These are phyloP conservation scores for Tillandsia fasciculata DNA, from an alignment of 176 grass and related monocot species.

Conservation along the genomic window DNA sequence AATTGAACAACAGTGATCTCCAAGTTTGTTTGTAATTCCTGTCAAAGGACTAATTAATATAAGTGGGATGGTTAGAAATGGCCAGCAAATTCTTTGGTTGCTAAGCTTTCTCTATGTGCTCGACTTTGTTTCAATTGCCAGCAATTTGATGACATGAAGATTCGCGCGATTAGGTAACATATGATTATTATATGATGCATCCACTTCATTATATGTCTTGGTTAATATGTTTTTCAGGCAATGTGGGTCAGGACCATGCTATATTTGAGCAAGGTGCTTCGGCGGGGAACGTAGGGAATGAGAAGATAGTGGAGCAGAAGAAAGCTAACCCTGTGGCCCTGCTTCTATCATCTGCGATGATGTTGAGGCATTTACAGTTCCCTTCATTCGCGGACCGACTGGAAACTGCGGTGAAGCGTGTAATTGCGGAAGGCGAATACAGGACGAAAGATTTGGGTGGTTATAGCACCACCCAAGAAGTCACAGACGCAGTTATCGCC, in stretches of 20 bases:
- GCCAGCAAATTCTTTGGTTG: too few relatives aligned
- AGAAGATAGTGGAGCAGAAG: slow-evolving; percentile 62
- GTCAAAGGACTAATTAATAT: too few relatives aligned
- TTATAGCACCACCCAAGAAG: slow-evolving; percentile 69
- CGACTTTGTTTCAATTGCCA: too few relatives aligned
- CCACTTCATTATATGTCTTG: not conserved
- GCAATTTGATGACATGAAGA: too few relatives aligned
- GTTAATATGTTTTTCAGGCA: slow-evolving; percentile 38
- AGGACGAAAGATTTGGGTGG: slow-evolving; percentile 94
- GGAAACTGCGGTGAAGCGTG: slow-evolving; percentile 62
- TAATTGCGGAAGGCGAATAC: slow-evolving; percentile 73
- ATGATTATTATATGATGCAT: not conserved
- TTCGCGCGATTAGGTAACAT: not conserved
- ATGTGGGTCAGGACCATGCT: slow-evolving; percentile 71
- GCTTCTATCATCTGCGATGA: slow-evolving; percentile 92
- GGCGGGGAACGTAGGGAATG: slow-evolving; percentile 85
- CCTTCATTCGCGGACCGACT: slow-evolving; percentile 74
- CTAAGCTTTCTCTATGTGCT: too few relatives aligned
- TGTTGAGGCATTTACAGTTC: slow-evolving; percentile 91
- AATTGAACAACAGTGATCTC: too few relatives aligned
- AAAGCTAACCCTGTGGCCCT: slow-evolving; percentile 83
- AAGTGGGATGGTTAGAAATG: too few relatives aligned
- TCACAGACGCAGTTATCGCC: slow-evolving; percentile 66
- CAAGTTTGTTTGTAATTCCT: too few relatives aligned
- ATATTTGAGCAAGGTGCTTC: slow-evolving; percentile 88